Evolutionary conservation across 2,329 filamentous ascomycete genomes (phyloP), one percentile per base, ranked within the genome.

Genomic region (Hypoxylon sp.): DNA sequence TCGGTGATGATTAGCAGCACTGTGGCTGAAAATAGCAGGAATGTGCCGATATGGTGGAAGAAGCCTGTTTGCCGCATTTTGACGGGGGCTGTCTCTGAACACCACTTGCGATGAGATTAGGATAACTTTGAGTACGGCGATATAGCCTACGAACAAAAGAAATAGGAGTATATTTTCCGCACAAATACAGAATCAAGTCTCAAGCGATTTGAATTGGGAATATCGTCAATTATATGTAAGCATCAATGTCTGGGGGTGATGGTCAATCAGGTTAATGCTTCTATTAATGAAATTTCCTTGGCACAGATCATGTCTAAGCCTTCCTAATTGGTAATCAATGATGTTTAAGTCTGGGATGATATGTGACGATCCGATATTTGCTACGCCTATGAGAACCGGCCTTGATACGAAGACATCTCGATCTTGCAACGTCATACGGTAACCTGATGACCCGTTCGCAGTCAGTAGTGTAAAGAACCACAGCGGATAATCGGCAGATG

Each of bases 1-100:
- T 81, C 81, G 59, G 82, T 81, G 63, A 85, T 78, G 59, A 85
- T 78, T 39, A 85, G 80, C 35, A 85, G 79, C 58, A 84, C 78
- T n/a, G 79, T 77, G 42, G 82, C 78, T 44, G 79, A 76, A 61
- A 85, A 80, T 66, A 85, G 78, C 47, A 85, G 77, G 71, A 83
- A 81, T 17, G 82, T 81, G 66, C 83, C 83, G 57, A 84, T 69
- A 62, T 83, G 81, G 71, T 81, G 81, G 65, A 82, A 73, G 67
- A 79, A 78, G 63, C 77, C 76, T 47, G 76, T 78, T 58, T 71
- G 73, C 61, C 68, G 55, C 76, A 78, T 78, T 33, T 70, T 76
- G 72, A 47, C 19, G 5, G 14, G 19, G 19, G 13, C 19, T 63
- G 24, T 50, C 53, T 13, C 5, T 35, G 2, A 19, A 37, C 14